These are phyloP conservation scores for Phaseolus coccineus DNA, from an alignment of 331 rosid genomes.

Conservation along the genomic window DNA sequence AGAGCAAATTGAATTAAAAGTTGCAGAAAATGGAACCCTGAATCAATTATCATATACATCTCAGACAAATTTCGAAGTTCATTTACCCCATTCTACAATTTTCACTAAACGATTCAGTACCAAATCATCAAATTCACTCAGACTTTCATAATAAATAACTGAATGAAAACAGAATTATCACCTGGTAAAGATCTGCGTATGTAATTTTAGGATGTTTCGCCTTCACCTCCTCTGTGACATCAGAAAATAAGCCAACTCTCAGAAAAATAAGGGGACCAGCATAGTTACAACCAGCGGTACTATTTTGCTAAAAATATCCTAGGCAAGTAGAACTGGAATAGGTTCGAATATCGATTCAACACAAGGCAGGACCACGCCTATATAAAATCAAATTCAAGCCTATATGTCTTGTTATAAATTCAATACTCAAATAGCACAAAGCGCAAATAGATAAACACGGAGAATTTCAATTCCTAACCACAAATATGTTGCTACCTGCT, in stretches of 20 bases:
- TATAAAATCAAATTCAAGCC: not conserved
- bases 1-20: conserved; percentile 6
- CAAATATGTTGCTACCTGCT: not conserved
- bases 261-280: conserved; percentile 22
- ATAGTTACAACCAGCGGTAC: not conserved
- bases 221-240: conserved; percentile 85
- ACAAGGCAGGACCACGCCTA: not conserved
- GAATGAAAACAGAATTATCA: conserved; percentile 51
- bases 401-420: not conserved
- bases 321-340: not conserved
- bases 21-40: conserved; percentile 3
- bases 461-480: not conserved
- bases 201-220: conserved; percentile 73
- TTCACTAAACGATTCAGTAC: not conserved
- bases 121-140: conserved; percentile 9
- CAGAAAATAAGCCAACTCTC: conserved; percentile 44
- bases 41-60: conserved; percentile 27
- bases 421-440: not conserved
- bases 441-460: not conserved
- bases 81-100: conserved; percentile 12
- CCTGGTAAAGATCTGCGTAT: conserved; percentile 92
- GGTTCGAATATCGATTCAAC: conserved; percentile 6
- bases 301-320: not conserved
- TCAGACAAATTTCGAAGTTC: conserved; percentile 27
- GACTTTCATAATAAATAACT: conserved; percentile 27